A percentile compares a stretch with the other conserved stretches of the same genome.
phyloP scores from a whole-genome alignment of 2,329 filamentous ascomycete species.

The Aspergillus ruber region DNA sequence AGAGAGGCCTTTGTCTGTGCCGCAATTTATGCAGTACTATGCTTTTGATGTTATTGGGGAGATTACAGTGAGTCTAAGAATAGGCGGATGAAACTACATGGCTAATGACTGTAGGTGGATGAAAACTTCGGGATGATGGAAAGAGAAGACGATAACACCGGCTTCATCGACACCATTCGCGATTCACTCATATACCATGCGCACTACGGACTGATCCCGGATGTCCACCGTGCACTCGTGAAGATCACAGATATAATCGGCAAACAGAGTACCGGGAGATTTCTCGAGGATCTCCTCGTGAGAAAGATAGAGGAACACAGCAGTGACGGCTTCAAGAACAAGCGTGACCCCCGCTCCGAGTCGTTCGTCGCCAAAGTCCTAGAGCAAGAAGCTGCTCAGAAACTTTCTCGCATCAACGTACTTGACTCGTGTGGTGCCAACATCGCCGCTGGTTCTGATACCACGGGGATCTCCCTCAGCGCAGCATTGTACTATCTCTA shows the following conservation, averaged over 20 bases:
- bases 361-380: not conserved
- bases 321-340: not conserved
- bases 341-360: not conserved
- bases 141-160: conserved; percentile 1
- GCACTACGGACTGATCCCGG: not conserved
- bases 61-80: conserved; percentile 9
- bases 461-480: conserved; percentile 12
- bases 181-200: not conserved
- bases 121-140: not conserved
- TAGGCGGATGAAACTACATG: conserved; percentile 15
- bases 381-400: not conserved
- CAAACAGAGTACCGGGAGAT: too few relatives aligned
- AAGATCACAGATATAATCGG: too few relatives aligned
- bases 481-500: conserved; percentile 11
- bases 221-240: too few relatives aligned
- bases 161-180: not conserved
- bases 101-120: conserved; percentile 1
- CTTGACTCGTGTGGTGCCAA: not conserved
- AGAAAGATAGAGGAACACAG: not conserved
- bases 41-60: conserved; percentile 9
- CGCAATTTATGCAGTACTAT: conserved; percentile 22
- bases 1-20: conserved; percentile 10
- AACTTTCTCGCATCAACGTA: not conserved
- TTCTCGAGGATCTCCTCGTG: not conserved
- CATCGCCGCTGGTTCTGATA: conserved; percentile 15